A percentile compares a stretch with the other conserved stretches of the same genome.
Evolutionary conservation across 768 basidiomycete species (phyloP).

Genomic region (Russula griseocarnosa): DNA sequence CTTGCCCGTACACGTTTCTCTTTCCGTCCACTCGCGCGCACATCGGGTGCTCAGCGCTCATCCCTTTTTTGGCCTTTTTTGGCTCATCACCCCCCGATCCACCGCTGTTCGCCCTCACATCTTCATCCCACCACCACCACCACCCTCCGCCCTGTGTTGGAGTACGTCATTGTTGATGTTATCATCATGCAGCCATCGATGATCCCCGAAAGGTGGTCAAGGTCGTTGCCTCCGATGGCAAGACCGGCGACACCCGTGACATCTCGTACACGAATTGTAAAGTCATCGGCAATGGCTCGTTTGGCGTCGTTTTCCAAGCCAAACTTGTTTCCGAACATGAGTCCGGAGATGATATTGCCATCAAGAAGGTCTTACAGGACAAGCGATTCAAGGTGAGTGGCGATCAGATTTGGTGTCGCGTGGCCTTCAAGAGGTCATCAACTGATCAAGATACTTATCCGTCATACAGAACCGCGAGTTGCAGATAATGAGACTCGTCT

Average conservation of each 20-base stretch:
- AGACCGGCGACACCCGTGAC: conserved; percentile 81
- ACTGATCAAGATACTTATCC: conserved; percentile 7
- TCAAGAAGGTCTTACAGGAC: conserved; percentile 99
- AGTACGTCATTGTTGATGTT: conserved; percentile 30
- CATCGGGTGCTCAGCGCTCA: conserved; percentile 35
- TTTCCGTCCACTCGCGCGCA: conserved; percentile 29
- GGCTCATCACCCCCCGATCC: conserved; percentile 20
- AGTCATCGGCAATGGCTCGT: conserved; percentile 97
- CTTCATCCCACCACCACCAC: neutral
- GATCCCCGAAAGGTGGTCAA: conserved; percentile 96
- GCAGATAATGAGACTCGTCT: conserved; percentile 96
- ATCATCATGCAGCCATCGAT: conserved; percentile 62
- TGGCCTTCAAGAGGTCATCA: conserved; percentile 7
- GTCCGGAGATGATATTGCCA: conserved; percentile 85
- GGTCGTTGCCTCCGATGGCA: conserved; percentile 93
- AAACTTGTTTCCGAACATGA: conserved; percentile 67
- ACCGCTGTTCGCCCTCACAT: conserved; percentile 1
- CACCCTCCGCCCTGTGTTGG: conserved; percentile 33
- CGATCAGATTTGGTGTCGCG: conserved; percentile 5
- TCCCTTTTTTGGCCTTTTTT: conserved; percentile 27
- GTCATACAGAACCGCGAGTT: conserved; percentile 87
- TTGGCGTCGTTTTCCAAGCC: conserved; percentile 97
- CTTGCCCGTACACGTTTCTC: conserved; percentile 20
- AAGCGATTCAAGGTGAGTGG: conserved; percentile 97
- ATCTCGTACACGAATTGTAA: conserved; percentile 96